Percentiles rank a stretch among this genome's conserved stretches.
Conservation (phyloP, 192 early-diverging fungal genomes). For the Coemansia sp. region DNA sequence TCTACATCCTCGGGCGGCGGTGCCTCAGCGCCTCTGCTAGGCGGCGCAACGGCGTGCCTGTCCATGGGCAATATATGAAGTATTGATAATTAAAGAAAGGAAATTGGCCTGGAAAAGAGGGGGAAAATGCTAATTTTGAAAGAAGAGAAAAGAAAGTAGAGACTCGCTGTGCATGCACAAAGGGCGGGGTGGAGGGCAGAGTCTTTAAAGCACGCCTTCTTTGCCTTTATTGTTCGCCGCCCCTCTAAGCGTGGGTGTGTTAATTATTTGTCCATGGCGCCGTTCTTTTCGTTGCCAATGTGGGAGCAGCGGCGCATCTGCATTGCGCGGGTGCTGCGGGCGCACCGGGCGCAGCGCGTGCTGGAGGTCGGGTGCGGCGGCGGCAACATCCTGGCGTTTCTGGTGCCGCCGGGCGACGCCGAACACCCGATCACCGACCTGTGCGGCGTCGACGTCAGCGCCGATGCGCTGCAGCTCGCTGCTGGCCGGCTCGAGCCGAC, state of each 20-base stretch:
- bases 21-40: background rate
- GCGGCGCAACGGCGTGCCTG: background rate
- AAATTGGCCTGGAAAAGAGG: too few relatives aligned
- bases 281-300: constrained; percentile 58
- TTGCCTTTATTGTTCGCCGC: too few relatives aligned
- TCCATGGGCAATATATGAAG: background rate
- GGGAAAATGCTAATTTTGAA: background rate
- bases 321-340: constrained; percentile 53
- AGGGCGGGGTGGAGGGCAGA: too few relatives aligned
- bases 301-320: constrained; percentile 80
- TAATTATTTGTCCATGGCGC: constrained; percentile 11
- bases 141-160: background rate
- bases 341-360: constrained; percentile 54
- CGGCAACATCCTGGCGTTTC: constrained; percentile 63
- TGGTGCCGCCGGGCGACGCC: constrained; percentile 50
- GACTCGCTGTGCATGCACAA: too few relatives aligned
- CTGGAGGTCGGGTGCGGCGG: constrained; percentile 88
- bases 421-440: constrained; percentile 54
- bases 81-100: background rate
- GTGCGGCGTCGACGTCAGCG: constrained; percentile 69
- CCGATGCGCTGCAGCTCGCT: constrained; percentile 43
- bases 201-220: too few relatives aligned
- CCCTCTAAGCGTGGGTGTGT: background rate
- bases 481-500: constrained; percentile 55
- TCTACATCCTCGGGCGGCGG: background rate